Conservation (phyloP, 2,329 filamentous ascomycete genomes). For the Trichoderma sp. region DNA sequence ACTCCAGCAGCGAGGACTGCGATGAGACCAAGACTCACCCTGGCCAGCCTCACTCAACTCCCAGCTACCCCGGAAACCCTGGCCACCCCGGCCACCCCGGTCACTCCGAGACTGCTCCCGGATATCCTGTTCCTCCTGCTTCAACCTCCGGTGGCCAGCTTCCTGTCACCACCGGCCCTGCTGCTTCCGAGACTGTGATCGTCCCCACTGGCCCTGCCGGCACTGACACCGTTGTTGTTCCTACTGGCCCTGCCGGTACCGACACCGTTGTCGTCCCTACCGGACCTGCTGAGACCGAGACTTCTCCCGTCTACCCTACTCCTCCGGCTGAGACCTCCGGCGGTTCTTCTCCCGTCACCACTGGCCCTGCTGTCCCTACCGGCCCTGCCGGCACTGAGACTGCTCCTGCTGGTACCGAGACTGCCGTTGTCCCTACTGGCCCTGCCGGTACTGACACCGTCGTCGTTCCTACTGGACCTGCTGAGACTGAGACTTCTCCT, state of each 20-base stretch:
- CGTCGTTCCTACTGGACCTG: neutral
- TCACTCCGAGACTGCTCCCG: slow-evolving; percentile 12
- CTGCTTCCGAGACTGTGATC: neutral
- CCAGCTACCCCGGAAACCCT: neutral
- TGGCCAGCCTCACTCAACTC: slow-evolving; percentile 16
- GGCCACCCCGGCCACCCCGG: neutral
- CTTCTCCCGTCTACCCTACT: neutral
- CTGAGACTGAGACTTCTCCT: neutral
- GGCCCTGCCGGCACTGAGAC: slow-evolving; percentile 23
- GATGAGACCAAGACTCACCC: slow-evolving; percentile 10
- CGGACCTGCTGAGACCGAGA: neutral
- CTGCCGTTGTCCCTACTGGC: neutral
- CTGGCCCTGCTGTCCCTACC: neutral
- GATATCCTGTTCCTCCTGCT: neutral
- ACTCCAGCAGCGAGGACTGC: slow-evolving; percentile 13
- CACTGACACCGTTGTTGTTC: slow-evolving; percentile 18
- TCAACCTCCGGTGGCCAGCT: neutral
- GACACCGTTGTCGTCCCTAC: slow-evolving; percentile 19
- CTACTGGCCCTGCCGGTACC: slow-evolving; percentile 15
- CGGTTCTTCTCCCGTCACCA: neutral
- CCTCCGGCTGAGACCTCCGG: slow-evolving; percentile 5
- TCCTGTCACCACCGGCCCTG: neutral
- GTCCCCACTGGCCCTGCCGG: neutral
- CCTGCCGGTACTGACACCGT: neutral
- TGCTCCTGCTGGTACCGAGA: slow-evolving; percentile 37